Conservation (phyloP, 345 rosid genomes). For the Salix dunnii region DNA sequence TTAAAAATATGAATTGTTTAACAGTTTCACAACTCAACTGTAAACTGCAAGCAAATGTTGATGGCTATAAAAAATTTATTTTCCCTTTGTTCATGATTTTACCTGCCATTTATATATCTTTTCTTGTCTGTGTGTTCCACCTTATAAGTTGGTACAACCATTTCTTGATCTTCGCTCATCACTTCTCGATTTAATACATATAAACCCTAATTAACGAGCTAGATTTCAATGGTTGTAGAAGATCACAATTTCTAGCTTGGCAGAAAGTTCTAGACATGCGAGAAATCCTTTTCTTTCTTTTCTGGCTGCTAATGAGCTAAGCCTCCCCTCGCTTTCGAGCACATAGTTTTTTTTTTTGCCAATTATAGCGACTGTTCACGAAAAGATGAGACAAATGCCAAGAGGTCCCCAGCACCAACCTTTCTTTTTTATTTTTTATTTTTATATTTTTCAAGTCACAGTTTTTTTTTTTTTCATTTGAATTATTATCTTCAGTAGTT, state of each 20-base stretch:
- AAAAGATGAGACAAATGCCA: slow-evolving; percentile 9
- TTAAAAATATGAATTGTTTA: no score
- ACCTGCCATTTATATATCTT: no score
- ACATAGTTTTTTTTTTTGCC: background rate
- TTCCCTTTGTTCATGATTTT: no score
- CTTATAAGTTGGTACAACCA: no score
- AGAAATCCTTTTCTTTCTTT: background rate
- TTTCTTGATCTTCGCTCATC: no score
- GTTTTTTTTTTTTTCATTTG: background rate
- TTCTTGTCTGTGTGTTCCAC: no score
- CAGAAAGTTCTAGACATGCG: background rate
- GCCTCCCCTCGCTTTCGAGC: slow-evolving; percentile 7
- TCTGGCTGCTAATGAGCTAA: background rate
- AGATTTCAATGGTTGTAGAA: background rate
- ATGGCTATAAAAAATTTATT: no score
- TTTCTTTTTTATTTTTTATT: background rate
- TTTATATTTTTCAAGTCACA: background rate
- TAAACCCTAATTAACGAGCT: background rate
- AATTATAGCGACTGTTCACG: slow-evolving; percentile 17
- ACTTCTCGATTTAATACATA: no score
- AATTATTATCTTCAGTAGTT: background rate
- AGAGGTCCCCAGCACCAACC: slow-evolving; percentile 28
- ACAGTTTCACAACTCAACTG: no score
- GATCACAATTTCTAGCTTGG: background rate
- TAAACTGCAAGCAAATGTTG: no score